Conservation (phyloP, 225 moss, liverwort and hornwort genomes). For the Sphagnum contortum region DNA sequence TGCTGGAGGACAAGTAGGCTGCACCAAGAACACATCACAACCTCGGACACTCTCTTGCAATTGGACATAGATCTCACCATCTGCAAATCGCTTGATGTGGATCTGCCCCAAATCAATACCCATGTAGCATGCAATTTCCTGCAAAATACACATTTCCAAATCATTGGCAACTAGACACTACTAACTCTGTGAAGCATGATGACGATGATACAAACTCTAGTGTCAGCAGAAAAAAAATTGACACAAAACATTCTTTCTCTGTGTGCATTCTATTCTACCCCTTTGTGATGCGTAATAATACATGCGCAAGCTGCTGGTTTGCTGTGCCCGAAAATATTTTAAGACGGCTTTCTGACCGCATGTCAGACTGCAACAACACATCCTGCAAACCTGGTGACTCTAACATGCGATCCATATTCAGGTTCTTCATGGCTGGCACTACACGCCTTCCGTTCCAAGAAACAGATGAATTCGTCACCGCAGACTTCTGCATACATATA, state of each 20-base stretch:
- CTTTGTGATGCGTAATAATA: slow-evolving; percentile 6
- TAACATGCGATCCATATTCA: slow-evolving; percentile 42
- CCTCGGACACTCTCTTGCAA: slow-evolving; percentile 90
- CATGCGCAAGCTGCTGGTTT: slow-evolving; percentile 79
- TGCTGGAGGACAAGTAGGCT: slow-evolving; percentile 94
- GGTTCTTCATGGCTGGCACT: slow-evolving; percentile 47
- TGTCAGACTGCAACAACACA: slow-evolving; percentile 36
- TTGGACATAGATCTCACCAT: slow-evolving; percentile 93
- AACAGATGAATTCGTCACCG: slow-evolving; percentile 29
- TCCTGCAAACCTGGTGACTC: slow-evolving; percentile 47
- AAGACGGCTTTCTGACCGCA: slow-evolving; percentile 52
- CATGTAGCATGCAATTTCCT: slow-evolving; percentile 97
- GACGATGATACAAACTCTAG: not conserved
- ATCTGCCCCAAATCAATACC: slow-evolving; percentile 71
- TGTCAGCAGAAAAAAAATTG: not conserved
- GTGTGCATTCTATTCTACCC: no score
- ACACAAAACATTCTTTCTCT: not conserved
- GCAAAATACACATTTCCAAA: slow-evolving; percentile 10
- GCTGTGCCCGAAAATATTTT: slow-evolving; percentile 93
- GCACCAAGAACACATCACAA: slow-evolving; percentile 87
- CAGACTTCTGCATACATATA: slow-evolving; percentile 22
- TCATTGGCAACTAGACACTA: not conserved
- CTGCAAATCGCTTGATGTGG: slow-evolving; percentile 89
- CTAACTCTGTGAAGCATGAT: not conserved
- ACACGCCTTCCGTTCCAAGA: slow-evolving; percentile 60